These are phyloP conservation scores for Leucosporidium scottii DNA, from an alignment of 768 basidiomycete genomes.

Conservation along the genomic window DNA sequence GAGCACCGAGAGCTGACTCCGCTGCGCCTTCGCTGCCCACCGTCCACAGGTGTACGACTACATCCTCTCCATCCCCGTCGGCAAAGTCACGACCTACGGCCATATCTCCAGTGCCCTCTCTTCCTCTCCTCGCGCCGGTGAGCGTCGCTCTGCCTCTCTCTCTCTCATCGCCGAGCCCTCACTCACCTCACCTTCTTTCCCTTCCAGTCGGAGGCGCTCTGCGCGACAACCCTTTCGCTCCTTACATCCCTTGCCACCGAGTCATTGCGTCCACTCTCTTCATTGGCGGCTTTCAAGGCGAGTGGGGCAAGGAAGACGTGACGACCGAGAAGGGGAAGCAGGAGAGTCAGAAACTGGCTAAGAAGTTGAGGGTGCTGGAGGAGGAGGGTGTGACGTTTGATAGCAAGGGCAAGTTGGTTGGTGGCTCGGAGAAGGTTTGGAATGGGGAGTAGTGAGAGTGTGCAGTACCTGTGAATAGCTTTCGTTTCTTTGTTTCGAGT, in stretches of 20 bases:
- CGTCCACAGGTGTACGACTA: constrained; percentile 24
- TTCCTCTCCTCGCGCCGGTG: constrained; percentile 11
- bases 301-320: constrained; percentile 44
- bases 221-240: constrained; percentile 60
- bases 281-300: constrained; percentile 59
- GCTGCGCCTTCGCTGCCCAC: too few species aligned
- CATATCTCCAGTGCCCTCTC: constrained; percentile 13
- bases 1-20: too few species aligned
- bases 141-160: background rate
- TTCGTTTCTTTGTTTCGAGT: too few species aligned
- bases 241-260: constrained; percentile 63
- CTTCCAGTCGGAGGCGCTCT: constrained; percentile 55
- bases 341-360: constrained; percentile 41
- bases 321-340: constrained; percentile 42
- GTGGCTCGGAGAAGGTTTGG: background rate
- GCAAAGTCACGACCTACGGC: constrained; percentile 33
- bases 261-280: constrained; percentile 57
- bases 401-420: constrained; percentile 46
- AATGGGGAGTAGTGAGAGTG: too few species aligned
- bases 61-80: constrained; percentile 22
- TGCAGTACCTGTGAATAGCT: too few species aligned
- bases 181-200: background rate
- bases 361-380: constrained; percentile 51
- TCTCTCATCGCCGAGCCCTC: background rate
- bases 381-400: constrained; percentile 54